A percentile compares a stretch with the other conserved stretches of the same genome.
phyloP scores from a whole-genome alignment of 2,329 filamentous ascomycete species.

The Ilyonectria sp. region DNA sequence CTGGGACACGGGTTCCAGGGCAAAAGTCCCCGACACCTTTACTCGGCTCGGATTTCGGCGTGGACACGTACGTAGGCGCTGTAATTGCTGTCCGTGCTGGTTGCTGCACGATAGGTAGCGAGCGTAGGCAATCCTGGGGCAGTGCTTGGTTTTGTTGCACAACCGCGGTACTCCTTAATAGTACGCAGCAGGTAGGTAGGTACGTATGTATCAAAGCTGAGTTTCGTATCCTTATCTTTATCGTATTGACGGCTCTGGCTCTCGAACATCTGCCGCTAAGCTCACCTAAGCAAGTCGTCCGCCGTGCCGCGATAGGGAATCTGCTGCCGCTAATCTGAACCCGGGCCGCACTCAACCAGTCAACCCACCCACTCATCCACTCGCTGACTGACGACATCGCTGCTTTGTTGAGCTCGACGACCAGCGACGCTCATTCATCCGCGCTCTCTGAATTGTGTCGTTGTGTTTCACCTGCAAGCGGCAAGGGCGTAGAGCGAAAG shows the following conservation, averaged over 20 bases:
- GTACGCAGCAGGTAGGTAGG: too few relatives aligned
- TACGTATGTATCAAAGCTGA: neutral
- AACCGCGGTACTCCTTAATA: too few relatives aligned
- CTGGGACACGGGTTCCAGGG: neutral
- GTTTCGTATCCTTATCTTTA: neutral
- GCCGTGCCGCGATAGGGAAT: conserved; percentile 4
- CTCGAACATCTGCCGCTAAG: conserved; percentile 11
- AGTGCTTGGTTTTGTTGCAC: too few relatives aligned
- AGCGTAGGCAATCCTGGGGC: too few relatives aligned
- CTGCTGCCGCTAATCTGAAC: conserved; percentile 10
- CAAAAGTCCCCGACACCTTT: neutral
- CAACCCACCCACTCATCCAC: neutral
- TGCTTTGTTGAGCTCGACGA: conserved; percentile 2
- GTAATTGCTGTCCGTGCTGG: neutral
- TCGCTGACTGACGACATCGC: conserved; percentile 9
- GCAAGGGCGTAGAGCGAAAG: neutral
- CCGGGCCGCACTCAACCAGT: conserved; percentile 1
- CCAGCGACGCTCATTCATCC: neutral
- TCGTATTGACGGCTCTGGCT: conserved; percentile 2
- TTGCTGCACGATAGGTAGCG: too few relatives aligned
- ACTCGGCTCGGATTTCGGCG: neutral
- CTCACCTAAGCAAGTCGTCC: conserved; percentile 23
- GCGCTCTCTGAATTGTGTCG: neutral
- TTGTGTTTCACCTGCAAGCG: neutral
- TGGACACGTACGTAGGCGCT: neutral